Evolutionary conservation across 2,329 filamentous ascomycete genomes (phyloP).

Genomic region (Bimuria novae-zelandiae): DNA sequence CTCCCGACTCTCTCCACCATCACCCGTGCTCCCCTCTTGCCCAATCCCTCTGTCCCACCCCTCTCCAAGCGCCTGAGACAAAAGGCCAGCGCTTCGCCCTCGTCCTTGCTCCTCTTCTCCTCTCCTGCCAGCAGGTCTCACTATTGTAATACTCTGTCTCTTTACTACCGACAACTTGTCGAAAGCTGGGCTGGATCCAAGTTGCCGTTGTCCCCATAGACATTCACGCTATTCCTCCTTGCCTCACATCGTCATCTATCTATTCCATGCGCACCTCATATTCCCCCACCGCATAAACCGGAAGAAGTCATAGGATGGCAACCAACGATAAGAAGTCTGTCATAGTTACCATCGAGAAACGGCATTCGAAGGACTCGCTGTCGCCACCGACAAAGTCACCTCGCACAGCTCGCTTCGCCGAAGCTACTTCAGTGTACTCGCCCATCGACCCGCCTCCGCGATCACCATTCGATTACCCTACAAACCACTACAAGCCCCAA

Average conservation of each 20-base stretch:
- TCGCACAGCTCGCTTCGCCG: constrained; percentile 77
- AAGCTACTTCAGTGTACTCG: constrained; percentile 79
- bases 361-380: constrained; percentile 48
- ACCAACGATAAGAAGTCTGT: constrained; percentile 51
- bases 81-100: constrained; percentile 47
- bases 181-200: constrained; percentile 46
- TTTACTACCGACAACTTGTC: constrained; percentile 34
- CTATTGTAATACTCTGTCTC: constrained; percentile 45
- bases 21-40: constrained; percentile 32
- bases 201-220: constrained; percentile 38
- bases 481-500: constrained; percentile 62
- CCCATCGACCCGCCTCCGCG: constrained; percentile 64
- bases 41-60: constrained; percentile 32
- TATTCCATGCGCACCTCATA: constrained; percentile 41
- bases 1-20: constrained; percentile 39
- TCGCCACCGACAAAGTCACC: constrained; percentile 62
- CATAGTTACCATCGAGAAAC: constrained; percentile 48
- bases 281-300: constrained; percentile 31
- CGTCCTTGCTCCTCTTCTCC: constrained; percentile 31
- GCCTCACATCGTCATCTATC: constrained; percentile 8
- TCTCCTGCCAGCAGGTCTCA: constrained; percentile 49
- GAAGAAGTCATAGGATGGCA: constrained; percentile 50
- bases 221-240: constrained; percentile 24
- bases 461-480: constrained; percentile 56
- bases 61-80: constrained; percentile 47